Conservation (phyloP, 176 grass and related monocot genomes). For the Lolium multiflorum region DNA sequence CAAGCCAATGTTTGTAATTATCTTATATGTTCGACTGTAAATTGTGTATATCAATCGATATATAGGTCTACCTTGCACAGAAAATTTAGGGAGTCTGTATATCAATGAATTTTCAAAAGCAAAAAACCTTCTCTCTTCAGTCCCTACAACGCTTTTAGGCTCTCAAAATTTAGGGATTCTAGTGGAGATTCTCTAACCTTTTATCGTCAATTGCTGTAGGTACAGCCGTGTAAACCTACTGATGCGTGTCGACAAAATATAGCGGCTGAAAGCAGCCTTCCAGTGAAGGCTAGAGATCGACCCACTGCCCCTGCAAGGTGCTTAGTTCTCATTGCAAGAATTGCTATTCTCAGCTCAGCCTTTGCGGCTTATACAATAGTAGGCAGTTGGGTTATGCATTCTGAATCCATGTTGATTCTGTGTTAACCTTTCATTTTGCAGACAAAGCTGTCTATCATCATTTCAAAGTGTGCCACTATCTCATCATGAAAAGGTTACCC, state of each 20-base stretch:
- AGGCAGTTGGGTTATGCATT: slow-evolving; percentile 28
- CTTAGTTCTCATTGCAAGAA: neutral
- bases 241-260: slow-evolving; percentile 33
- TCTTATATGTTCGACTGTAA: no score
- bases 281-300: slow-evolving; percentile 36
- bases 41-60: no score
- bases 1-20: no score
- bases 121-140: no score
- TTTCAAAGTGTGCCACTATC: slow-evolving; percentile 21
- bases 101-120: no score
- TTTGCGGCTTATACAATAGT: slow-evolving; percentile 4
- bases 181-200: neutral
- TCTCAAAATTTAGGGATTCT: no score
- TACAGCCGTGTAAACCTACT: neutral
- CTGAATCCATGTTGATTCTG: slow-evolving; percentile 29
- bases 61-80: no score
- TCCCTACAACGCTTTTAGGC: no score
- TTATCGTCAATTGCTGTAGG: neutral
- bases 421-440: slow-evolving; percentile 36
- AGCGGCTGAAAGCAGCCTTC: slow-evolving; percentile 7
- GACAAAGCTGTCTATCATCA: slow-evolving; percentile 39
- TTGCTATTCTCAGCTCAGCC: neutral
- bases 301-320: slow-evolving; percentile 41
- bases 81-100: no score
- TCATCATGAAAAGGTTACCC: slow-evolving; percentile 43